Evolutionary conservation across 495 filamentous ascomycete genomes (phyloP).

Genomic region (Aspergillus steynii): DNA sequence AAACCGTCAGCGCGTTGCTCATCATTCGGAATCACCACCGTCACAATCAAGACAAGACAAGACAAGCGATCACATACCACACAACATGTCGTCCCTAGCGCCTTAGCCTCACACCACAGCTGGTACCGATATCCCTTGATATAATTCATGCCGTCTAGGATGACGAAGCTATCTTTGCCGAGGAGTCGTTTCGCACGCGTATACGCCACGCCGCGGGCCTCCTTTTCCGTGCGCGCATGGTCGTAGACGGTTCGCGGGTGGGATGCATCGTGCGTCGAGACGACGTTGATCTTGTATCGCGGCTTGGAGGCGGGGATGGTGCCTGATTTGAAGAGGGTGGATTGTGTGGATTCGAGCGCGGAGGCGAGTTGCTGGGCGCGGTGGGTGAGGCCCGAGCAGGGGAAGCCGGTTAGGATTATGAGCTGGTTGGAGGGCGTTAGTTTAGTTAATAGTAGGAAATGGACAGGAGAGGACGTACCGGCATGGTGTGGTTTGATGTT

Average conservation of each 20-base stretch:
- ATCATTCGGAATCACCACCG: not conserved
- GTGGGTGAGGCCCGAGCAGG: conserved; percentile 88
- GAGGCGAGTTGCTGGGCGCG: conserved; percentile 76
- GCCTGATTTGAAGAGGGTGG: conserved; percentile 55
- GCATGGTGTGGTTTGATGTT: not conserved
- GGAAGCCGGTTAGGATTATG: conserved; percentile 89
- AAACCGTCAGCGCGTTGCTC: not conserved
- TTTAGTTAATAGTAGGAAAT: no score
- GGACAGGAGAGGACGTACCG: no score
- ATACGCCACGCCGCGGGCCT: conserved; percentile 83
- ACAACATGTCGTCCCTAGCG: conserved; percentile 75
- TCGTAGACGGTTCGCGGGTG: conserved; percentile 50
- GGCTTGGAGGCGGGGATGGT: conserved; percentile 49
- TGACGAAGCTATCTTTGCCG: conserved; percentile 76
- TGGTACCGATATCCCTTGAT: conserved; percentile 99
- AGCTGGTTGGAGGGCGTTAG: conserved; percentile 53
- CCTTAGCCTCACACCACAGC: conserved; percentile 92
- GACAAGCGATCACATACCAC: conserved; percentile 54
- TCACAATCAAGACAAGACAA: not conserved
- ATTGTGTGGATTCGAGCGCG: conserved; percentile 41
- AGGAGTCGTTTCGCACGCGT: conserved; percentile 83
- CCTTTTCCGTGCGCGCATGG: conserved; percentile 76
- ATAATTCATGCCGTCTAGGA: conserved; percentile 90
- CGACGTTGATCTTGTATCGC: conserved; percentile 54
- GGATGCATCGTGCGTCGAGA: conserved; percentile 55